Evolutionary conservation across 1,284 basidiomycete genomes (phyloP), one percentile per base, ranked within the genome.

Genomic region (Ceratobasidium sp.): DNA sequence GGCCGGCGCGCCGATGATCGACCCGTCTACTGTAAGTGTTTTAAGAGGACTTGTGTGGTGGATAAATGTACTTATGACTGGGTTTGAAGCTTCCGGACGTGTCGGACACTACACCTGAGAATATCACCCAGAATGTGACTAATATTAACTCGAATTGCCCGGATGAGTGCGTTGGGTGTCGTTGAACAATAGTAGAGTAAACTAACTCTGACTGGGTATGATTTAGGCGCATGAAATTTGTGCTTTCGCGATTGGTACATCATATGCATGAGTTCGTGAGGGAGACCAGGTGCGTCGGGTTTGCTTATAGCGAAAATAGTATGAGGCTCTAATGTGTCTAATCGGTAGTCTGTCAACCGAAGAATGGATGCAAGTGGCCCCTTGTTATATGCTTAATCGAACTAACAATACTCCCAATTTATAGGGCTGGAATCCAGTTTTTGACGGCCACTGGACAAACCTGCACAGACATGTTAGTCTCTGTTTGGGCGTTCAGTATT

Each of bases 181-280:
- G 56, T 26, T 57, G 10, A 3, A 54, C 3, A 38, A 54, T 40
- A 9, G 7, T 44, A 13, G 17, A 28, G 40, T n/a, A 9, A 23
- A 48, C 59, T 44, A 7, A 48, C 1, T 33, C 44, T 40, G 17
- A 9, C 10, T 26, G 46, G 44, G 46, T 20, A 15, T 50, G 4
- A 38, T 48, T 26, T 64, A 68, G 54, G 23, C 87, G 90, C 28
- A 83, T 82, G 80, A 87, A 84, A 80, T 88, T 89, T 82, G 83
- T 91, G 76, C 86, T 89, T 80, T 84, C 86, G 78, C 84, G 83
- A 26, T 86, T 91, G 67, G 82, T 92, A 59, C 85, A 86, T 65
- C 92, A 95, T 82, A 80, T 95, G 1, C 94, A 95, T 82, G 87
- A 89, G 48, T 94, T 94, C 81, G 86, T 93, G 23, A 88, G 88